Evolutionary conservation across 2,329 filamentous ascomycete genomes (phyloP), one percentile per base, ranked within the genome.

Genomic region (Colletotrichum incanum): DNA sequence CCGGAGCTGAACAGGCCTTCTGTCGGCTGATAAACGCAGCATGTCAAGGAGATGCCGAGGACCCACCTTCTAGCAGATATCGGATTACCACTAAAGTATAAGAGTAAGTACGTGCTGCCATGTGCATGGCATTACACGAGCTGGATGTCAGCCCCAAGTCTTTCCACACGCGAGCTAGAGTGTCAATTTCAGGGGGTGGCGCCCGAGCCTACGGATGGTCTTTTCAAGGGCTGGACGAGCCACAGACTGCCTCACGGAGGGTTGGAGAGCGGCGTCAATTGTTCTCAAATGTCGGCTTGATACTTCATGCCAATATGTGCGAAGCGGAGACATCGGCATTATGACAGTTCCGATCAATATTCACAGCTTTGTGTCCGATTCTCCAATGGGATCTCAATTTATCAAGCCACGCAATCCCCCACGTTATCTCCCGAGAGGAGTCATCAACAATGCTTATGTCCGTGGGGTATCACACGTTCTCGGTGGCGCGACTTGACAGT

Each of bases 381-480:
- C 11, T 9, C 23, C 39, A 60, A 14, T 8, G 16, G 5, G 20
- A 28, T n/a, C 26, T 50, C 5, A 8, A 37, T 37, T 2, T 37
- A 37, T 8, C 8, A 37, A 37, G 41, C 41, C 16, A 31, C 20
- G 54, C n/a, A 23, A 39, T 31, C 5, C 20, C 20, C 5, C 20
- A 41, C 12, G n/a, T 16, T 26, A 31, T 23, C n/a, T 41, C n/a
- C 39, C 14, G n/a, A 39, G 23, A 39, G 39, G 39, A 7, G n/a
- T 7, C 8, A 45, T 61, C 12, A 26, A 20, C 37, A 23, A 43
- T 31, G 14, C 37, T 31, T 18, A 50, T 45, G 64, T 58, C 68
- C 31, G 63, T 71, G 63, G 43, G 63, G 43, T n/a, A 43, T n/a
- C 47, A 56, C 58, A 68, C 68, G 43, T 52, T 58, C 58, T 43